phyloP scores from a whole-genome alignment of 345 rosid genomes.

The Streptanthus diversifolius region DNA sequence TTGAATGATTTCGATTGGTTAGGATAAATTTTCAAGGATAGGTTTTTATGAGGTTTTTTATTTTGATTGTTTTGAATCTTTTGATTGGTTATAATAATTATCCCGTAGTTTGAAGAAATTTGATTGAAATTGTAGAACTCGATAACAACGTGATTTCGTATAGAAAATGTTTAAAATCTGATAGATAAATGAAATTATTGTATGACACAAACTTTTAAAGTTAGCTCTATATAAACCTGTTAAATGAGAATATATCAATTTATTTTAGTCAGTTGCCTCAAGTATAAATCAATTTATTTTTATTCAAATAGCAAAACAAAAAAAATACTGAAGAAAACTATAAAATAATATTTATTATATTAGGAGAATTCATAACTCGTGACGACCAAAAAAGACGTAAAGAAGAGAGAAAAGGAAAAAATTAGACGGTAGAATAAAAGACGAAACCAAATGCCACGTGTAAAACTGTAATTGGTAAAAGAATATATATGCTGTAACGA shows the following conservation, averaged over 20 bases:
- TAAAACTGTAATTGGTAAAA: not conserved
- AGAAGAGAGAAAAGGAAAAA: not conserved
- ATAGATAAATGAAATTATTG: not conserved
- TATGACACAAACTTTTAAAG: not conserved
- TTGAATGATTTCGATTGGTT: not conserved
- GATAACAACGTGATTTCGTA: too few relatives aligned
- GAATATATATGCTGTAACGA: conserved; percentile 18
- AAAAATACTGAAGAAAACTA: not conserved
- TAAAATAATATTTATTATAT: too few relatives aligned
- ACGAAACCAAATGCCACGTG: conserved; percentile 11
- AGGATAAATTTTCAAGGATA: not conserved
- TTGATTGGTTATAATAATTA: not conserved
- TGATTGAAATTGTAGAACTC: too few relatives aligned
- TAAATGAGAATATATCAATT: not conserved
- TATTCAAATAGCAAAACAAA: not conserved
- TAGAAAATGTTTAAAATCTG: not conserved
- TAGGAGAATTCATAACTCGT: too few relatives aligned
- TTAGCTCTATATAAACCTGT: not conserved
- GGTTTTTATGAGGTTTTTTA: not conserved
- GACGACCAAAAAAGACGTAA: too few relatives aligned
- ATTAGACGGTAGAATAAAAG: conserved; percentile 1
- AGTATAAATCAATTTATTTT: not conserved
- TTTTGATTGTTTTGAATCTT: not conserved
- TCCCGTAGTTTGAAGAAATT: not conserved
- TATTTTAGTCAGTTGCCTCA: not conserved